These are phyloP conservation scores for Monosporozyma aquatica DNA, from an alignment of 805 yeast genomes.

Conservation along the genomic window DNA sequence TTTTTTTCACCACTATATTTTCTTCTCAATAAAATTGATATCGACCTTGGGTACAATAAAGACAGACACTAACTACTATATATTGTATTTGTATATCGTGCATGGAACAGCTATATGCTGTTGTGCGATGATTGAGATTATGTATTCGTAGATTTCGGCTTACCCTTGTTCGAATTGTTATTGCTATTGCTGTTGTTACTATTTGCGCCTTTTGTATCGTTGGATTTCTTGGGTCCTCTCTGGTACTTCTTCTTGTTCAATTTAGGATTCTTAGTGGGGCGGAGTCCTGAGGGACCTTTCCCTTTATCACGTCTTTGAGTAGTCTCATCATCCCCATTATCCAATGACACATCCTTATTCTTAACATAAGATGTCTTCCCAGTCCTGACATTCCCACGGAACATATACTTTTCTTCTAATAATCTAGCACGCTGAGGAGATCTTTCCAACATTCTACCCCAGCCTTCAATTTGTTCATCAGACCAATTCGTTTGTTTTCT, in stretches of 20 bases:
- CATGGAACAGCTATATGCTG: no score
- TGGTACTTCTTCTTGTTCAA: conserved; percentile 1
- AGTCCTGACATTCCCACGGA: conserved; percentile 33
- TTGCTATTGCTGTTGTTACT: not conserved
- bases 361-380: conserved; percentile 28
- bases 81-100: no score
- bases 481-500: conserved; percentile 56
- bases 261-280: not conserved
- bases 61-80: no score
- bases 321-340: not conserved
- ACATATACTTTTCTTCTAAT: conserved; percentile 54
- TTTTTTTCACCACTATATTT: no score
- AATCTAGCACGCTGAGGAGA: conserved; percentile 53
- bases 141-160: not conserved
- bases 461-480: conserved; percentile 88
- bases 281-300: not conserved
- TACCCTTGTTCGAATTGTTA: not conserved
- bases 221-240: not conserved
- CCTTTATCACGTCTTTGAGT: not conserved
- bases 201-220: not conserved
- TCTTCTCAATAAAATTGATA: no score
- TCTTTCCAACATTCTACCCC: conserved; percentile 69
- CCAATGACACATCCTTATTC: conserved; percentile 7
- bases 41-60: no score
- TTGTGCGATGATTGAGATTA: not conserved